A percentile compares a stretch with the other conserved stretches of the same genome.
Conservation (phyloP, 768 basidiomycete species). For the Suillus ampliporus region DNA sequence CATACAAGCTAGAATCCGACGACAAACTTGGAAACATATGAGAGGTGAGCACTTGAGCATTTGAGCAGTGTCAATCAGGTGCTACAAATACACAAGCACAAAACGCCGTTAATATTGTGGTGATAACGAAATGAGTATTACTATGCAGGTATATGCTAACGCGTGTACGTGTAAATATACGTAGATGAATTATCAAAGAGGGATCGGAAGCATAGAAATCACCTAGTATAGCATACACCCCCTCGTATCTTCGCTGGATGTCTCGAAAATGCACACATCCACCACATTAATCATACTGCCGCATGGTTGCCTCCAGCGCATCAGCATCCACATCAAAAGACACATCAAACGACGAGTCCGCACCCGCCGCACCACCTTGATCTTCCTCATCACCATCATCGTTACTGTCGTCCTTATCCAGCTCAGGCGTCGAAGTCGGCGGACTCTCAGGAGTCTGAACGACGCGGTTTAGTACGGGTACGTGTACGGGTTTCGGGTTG, state of each 20-base stretch:
- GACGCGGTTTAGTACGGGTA: not conserved
- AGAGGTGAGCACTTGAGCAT: too few species aligned
- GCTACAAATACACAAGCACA: too few species aligned
- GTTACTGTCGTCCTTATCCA: constrained; percentile 1
- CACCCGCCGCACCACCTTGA: constrained; percentile 4
- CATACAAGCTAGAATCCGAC: too few species aligned
- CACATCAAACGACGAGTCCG: constrained; percentile 39
- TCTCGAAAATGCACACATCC: too few species aligned
- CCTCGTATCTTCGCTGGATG: not conserved
- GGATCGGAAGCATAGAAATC: not conserved
- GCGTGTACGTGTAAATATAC: not conserved
- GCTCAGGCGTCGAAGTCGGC: not conserved
- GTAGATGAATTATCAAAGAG: not conserved
- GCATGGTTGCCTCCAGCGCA: constrained; percentile 38
- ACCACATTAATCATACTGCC: constrained; percentile 30
- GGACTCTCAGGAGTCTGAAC: not conserved
- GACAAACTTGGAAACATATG: too few species aligned
- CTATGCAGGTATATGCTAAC: not conserved
- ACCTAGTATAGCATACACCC: not conserved
- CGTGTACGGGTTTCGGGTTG: not conserved
- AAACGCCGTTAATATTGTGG: too few species aligned
- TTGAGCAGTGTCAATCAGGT: too few species aligned
- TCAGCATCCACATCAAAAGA: constrained; percentile 37
- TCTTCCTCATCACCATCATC: constrained; percentile 1
- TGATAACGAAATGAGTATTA: too few species aligned